Evolutionary conservation across 768 basidiomycete species (phyloP).

Genomic region (Agaricus sinodeliciosus): DNA sequence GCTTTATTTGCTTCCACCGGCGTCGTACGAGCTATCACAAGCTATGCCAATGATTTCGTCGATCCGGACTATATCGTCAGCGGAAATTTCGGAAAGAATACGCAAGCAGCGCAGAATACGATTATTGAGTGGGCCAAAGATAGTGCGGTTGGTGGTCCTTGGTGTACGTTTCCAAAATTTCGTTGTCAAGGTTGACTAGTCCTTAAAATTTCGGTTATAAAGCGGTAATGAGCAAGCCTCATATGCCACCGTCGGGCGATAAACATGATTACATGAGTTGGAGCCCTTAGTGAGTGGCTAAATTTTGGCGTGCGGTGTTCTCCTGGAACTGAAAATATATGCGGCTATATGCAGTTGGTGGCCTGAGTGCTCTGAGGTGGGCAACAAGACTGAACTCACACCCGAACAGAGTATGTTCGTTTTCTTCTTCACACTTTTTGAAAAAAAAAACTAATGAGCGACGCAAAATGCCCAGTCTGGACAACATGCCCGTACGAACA

Average conservation of each 20-base stretch:
- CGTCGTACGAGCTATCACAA: constrained; percentile 25
- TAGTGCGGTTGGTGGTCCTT: constrained; percentile 40
- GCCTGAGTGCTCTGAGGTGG: constrained; percentile 55
- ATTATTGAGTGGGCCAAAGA: constrained; percentile 41
- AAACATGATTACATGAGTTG: constrained; percentile 64
- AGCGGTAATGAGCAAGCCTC: constrained; percentile 45
- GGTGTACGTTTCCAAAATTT: constrained; percentile 34
- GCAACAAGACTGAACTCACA: constrained; percentile 51
- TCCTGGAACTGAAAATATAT: neutral
- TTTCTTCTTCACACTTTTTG: neutral
- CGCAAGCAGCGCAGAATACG: constrained; percentile 37
- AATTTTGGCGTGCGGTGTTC: neutral
- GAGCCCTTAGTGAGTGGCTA: constrained; percentile 53
- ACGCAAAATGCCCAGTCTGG: constrained; percentile 34
- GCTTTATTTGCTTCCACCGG: constrained; percentile 10
- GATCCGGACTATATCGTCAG: constrained; percentile 43
- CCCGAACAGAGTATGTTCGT: constrained; percentile 38
- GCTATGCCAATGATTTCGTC: constrained; percentile 50
- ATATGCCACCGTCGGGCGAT: constrained; percentile 44
- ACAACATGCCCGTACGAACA: constrained; percentile 47
- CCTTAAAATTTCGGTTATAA: neutral
- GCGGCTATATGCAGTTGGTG: constrained; percentile 36
- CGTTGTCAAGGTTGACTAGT: neutral
- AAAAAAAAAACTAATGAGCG: neutral
- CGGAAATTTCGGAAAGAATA: constrained; percentile 33